Evolutionary conservation across 306 rosid species (phyloP).

Genomic region (Quercus berberidifolia): DNA sequence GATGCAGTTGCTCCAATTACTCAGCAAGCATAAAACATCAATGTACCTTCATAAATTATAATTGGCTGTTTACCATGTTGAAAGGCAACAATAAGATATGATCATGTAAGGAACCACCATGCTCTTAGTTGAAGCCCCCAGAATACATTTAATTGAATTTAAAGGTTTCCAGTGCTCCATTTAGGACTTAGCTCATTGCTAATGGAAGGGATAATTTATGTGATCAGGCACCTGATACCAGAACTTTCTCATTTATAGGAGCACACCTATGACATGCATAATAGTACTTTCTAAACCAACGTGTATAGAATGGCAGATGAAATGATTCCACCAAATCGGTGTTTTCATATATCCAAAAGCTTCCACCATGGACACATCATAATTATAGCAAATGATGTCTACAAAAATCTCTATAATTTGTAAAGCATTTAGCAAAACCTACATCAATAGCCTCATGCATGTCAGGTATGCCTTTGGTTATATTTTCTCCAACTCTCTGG

Average conservation of each 20-base stretch:
- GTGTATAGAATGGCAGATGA: too few relatives aligned
- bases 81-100: neutral
- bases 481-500: slow-evolving; percentile 70
- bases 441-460: slow-evolving; percentile 96
- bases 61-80: neutral
- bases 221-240: neutral
- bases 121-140: neutral
- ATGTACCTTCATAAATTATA: neutral
- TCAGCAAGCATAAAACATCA: neutral
- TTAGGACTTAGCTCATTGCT: neutral
- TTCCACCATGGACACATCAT: neutral
- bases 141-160: neutral
- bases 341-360: slow-evolving; percentile 1
- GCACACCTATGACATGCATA: neutral
- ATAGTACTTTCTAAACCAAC: neutral
- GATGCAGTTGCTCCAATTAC: neutral
- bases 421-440: slow-evolving; percentile 27
- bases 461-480: slow-evolving; percentile 79
- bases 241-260: neutral
- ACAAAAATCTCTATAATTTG: neutral
- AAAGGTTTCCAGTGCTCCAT: neutral
- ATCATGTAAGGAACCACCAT: neutral
- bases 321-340: neutral
- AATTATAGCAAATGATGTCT: neutral
- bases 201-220: neutral